These are phyloP conservation scores for Alternaria angustiovoidea DNA, from an alignment of 2,329 filamentous ascomycete species.

Conservation along the genomic window DNA sequence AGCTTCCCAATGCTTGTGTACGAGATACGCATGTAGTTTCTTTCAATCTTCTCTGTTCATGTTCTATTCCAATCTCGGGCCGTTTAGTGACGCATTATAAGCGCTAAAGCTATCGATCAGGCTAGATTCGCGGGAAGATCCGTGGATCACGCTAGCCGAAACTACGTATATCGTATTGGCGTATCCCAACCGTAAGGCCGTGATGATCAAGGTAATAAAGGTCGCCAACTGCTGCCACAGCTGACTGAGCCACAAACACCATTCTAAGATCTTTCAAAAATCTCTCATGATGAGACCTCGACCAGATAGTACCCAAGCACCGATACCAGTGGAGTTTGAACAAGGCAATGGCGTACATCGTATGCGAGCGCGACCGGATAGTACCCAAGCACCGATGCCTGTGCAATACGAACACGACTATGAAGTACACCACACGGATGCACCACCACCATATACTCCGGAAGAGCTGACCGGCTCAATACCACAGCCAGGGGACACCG, in stretches of 20 bases:
- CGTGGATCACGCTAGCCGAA: neutral
- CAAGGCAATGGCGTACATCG: neutral
- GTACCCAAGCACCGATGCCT: constrained; percentile 5
- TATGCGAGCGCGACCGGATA: neutral
- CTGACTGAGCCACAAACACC: neutral
- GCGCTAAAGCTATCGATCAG: neutral
- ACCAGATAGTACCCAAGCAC: constrained; percentile 5
- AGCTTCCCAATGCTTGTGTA: neutral
- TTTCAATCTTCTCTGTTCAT: neutral
- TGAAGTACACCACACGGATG: neutral
- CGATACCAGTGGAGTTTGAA: constrained; percentile 4
- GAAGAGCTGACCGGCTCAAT: constrained; percentile 8
- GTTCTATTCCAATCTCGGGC: neutral
- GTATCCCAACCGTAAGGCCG: neutral
- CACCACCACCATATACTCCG: constrained; percentile 10
- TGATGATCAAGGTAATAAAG: neutral
- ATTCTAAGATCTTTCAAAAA: neutral
- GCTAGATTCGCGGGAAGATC: constrained; percentile 2
- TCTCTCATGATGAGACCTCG: neutral
- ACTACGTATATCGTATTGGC: constrained; percentile 6
- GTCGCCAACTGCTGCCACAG: neutral
- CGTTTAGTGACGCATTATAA: neutral
- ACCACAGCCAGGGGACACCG: constrained; percentile 21
- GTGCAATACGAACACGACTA: constrained; percentile 2
- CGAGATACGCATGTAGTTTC: neutral